Evolutionary conservation across 176 grass and related monocot species (phyloP), one percentile per base, ranked within the genome.

Genomic region (Eragrostis nindensis): DNA sequence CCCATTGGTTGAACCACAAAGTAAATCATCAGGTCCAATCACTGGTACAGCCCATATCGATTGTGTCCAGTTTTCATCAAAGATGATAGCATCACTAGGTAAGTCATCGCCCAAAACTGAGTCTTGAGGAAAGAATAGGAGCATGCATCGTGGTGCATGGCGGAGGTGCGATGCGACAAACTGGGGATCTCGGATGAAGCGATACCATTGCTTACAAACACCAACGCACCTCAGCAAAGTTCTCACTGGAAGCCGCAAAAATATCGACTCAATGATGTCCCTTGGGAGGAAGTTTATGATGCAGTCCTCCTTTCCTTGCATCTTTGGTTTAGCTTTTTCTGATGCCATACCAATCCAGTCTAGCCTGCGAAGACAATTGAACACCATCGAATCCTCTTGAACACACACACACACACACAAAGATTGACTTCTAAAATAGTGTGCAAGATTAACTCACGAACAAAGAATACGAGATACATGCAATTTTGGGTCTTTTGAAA

Each of bases 1-100:
- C 3, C 54, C 83, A 85, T 85, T 85, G 74, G 66, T 71, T 10
- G 83, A 71, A 49, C 74, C 83, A 6, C 19, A 85, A 13, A 85
- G 74, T 17, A 70, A n/a, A 78, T 52, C 66, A 43, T 85, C 83
- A 26, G 55, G 83, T 6, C 74, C 74, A 71, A 85, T 78, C 43
- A 59, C 49, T 42, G 66, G 74, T 4, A 76, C 52, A 2, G 43
- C 19, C 82, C 27, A 15, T 6, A 7, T 77, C 2, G 47, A 86
- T 2, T 49, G 57, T 4, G 59, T 79, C 36, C 32, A 86, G 46
- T 17, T 38, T 65, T 85, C 67, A 45, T 85, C 83, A 36, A 73
- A 24, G 7, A 65, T n/a, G 67, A 63, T 43, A 2, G 68, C 83
- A 44, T 79, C 57, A 45, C 75, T 72, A 46, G 83, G 84, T 25